Percentiles rank a stretch among this genome's conserved stretches.
These are phyloP conservation scores for Sporisorium reilianum DNA, from an alignment of 1,284 basidiomycete genomes.

Conservation along the genomic window DNA sequence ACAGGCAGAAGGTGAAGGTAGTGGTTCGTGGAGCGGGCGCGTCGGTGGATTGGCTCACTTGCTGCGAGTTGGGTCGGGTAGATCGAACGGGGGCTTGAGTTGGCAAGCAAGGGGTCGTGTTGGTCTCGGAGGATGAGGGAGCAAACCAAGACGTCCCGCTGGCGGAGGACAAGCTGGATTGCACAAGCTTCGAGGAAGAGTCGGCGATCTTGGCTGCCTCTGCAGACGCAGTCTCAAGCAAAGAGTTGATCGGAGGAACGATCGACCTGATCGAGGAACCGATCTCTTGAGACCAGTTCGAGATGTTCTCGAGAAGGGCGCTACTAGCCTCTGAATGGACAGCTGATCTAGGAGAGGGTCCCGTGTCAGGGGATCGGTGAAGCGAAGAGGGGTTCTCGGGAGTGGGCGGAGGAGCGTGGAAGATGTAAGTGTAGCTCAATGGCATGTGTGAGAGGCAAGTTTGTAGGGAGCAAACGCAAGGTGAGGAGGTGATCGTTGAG, in stretches of 20 bases:
- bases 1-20: conserved; percentile 48
- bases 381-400: conserved; percentile 3
- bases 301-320: conserved; percentile 3
- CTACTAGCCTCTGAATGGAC: not conserved
- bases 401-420: conserved; percentile 26
- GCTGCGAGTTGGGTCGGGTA: not conserved
- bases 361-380: not conserved
- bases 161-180: not conserved
- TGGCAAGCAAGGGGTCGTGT: not conserved
- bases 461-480: not conserved
- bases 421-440: conserved; percentile 35
- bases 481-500: not conserved
- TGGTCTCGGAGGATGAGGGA: not conserved
- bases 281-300: conserved; percentile 8
- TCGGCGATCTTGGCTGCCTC: not conserved
- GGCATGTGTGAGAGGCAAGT: conserved; percentile 19
- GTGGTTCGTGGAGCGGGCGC: conserved; percentile 17
- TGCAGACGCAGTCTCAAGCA: not conserved
- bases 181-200: not conserved
- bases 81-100: not conserved
- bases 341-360: not conserved
- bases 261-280: conserved; percentile 11
- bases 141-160: conserved; percentile 26
- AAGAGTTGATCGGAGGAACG: conserved; percentile 1
- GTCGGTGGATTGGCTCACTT: not conserved